phyloP scores from a whole-genome alignment of 164 flowering plant species.

The Magnolia sinica region DNA sequence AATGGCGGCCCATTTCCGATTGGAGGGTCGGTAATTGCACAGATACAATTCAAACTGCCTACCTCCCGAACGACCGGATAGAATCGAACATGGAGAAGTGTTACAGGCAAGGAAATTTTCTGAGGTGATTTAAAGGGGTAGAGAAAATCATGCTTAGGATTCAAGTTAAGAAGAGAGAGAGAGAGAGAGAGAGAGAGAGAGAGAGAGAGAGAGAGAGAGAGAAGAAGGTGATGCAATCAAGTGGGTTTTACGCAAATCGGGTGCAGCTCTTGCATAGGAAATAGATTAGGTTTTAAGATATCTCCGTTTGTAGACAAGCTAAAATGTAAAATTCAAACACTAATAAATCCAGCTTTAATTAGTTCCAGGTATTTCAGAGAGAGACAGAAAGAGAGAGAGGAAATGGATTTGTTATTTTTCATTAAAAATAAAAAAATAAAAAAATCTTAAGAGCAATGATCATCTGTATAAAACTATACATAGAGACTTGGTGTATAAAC shows the following conservation, averaged over 20 bases:
- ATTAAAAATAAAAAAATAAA: neutral
- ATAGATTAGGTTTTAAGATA: constrained; percentile 67
- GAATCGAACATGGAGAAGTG: neutral
- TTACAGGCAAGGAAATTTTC: constrained; percentile 1
- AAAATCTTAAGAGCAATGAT: neutral
- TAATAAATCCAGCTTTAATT: constrained; percentile 6
- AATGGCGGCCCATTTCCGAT: constrained; percentile 60
- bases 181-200: constrained; percentile 7
- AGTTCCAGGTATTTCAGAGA: neutral
- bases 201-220: constrained; percentile 18
- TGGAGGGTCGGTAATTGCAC: neutral
- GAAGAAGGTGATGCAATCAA: constrained; percentile 56
- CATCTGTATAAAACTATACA: neutral
- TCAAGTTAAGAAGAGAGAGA: constrained; percentile 47
- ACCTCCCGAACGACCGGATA: neutral
- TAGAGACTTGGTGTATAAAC: neutral
- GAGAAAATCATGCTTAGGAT: constrained; percentile 54
- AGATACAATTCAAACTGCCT: constrained; percentile 1
- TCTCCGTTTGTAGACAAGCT: constrained; percentile 19
- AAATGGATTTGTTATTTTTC: neutral
- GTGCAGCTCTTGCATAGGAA: constrained; percentile 42
- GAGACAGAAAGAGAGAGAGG: neutral
- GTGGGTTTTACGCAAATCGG: constrained; percentile 78
- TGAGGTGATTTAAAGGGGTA: constrained; percentile 28
- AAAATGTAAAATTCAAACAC: neutral